phyloP scores from a whole-genome alignment of 1,139 yeast species.

The Pneumocystis oryctolagi region DNA sequence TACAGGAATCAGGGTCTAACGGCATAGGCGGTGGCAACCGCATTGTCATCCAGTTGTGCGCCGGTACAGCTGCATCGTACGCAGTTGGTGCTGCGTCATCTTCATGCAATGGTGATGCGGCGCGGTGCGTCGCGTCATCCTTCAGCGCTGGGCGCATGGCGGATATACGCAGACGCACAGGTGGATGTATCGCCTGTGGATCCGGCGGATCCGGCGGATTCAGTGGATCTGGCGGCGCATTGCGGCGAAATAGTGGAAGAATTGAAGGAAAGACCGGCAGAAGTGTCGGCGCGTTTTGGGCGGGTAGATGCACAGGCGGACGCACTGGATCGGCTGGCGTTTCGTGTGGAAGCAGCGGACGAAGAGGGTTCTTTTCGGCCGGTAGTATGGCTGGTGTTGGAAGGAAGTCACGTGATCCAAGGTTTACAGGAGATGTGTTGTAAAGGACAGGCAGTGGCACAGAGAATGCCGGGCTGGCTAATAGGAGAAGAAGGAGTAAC shows the following conservation, averaged over 20 bases:
- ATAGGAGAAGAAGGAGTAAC: constrained; percentile 56
- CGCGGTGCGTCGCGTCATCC: background rate
- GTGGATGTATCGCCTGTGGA: constrained; percentile 51
- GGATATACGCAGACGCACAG: constrained; percentile 49
- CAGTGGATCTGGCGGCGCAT: background rate
- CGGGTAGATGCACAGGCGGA: constrained; percentile 12
- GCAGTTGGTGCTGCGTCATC: background rate
- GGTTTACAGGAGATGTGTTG: constrained; percentile 66
- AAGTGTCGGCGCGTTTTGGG: constrained; percentile 17
- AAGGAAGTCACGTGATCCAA: constrained; percentile 66
- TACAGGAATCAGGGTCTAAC: background rate
- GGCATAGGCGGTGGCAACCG: background rate
- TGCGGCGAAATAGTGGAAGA: too few relatives aligned
- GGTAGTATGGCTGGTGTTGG: constrained; percentile 35
- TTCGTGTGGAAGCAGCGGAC: constrained; percentile 4
- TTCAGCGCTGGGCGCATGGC: constrained; percentile 30
- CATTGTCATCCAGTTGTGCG: background rate
- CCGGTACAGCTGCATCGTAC: background rate
- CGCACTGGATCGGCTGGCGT: constrained; percentile 20
- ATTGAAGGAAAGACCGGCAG: too few relatives aligned
- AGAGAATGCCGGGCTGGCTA: constrained; percentile 54
- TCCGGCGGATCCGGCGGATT: background rate
- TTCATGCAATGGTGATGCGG: background rate
- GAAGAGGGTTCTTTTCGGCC: constrained; percentile 18
- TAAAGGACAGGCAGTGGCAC: constrained; percentile 37